Conservation (phyloP, 768 basidiomycete genomes). For the Pisolithus orientalis region DNA sequence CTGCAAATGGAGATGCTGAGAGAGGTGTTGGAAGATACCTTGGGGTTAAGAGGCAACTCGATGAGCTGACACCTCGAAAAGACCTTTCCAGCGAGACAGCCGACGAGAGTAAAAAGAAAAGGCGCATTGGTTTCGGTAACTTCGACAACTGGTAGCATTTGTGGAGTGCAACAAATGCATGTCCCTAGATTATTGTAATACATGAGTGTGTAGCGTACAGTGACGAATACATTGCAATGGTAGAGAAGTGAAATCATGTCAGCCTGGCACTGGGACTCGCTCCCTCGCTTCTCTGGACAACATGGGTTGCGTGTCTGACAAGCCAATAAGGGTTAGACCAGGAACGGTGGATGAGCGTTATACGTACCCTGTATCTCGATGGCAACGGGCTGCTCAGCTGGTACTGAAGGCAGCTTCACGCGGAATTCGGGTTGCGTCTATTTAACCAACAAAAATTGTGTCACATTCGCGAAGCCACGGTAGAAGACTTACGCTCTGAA, state of each 20-base stretch:
- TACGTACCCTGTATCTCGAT: conserved; percentile 27
- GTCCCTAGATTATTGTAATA: background rate
- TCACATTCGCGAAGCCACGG: background rate
- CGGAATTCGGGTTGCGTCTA: conserved; percentile 21
- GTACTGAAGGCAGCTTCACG: conserved; percentile 49
- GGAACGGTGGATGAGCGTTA: background rate
- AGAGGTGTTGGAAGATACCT: conserved; percentile 78
- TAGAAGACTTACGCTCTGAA: conserved; percentile 44
- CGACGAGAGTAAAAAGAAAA: conserved; percentile 69
- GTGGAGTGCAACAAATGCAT: background rate
- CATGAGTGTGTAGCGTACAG: conserved; percentile 8
- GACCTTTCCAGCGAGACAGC: conserved; percentile 6
- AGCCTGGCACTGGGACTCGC: conserved; percentile 19
- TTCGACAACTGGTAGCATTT: conserved; percentile 68
- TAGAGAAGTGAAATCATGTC: conserved; percentile 1
- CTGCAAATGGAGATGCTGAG: conserved; percentile 23
- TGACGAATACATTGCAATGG: background rate
- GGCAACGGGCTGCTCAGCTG: conserved; percentile 37
- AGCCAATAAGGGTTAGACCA: conserved; percentile 2
- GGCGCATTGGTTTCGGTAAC: conserved; percentile 85
- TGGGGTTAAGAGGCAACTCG: conserved; percentile 43
- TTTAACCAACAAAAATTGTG: conserved; percentile 23
- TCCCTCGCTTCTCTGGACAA: background rate
- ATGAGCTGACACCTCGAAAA: conserved; percentile 16
- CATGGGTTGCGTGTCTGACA: conserved; percentile 2